Conservation (phyloP, 1,139 yeast species). For the Saccharomyces hybrid region DNA sequence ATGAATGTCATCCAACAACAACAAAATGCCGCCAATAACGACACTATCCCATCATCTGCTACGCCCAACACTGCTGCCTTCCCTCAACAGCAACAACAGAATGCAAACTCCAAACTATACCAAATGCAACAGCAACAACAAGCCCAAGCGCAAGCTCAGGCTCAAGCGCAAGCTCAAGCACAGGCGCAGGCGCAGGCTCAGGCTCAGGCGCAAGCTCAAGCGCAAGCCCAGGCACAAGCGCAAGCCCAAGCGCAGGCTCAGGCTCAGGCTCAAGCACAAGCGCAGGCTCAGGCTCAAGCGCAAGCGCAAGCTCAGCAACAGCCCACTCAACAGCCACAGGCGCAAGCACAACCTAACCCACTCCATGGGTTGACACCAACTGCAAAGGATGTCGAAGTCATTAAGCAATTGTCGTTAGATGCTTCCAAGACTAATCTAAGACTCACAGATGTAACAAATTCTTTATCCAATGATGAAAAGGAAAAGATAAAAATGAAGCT, state of each 20-base stretch:
- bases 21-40: background rate
- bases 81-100: background rate
- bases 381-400: constrained; percentile 39
- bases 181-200: constrained; percentile 5
- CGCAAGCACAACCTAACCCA: constrained; percentile 16
- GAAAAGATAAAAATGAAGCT: constrained; percentile 48
- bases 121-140: constrained; percentile 8
- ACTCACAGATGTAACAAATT: constrained; percentile 52
- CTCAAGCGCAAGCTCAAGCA: background rate
- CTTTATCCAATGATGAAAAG: constrained; percentile 54
- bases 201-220: background rate
- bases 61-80: constrained; percentile 1
- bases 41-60: background rate
- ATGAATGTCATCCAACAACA: background rate
- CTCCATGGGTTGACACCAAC: constrained; percentile 22
- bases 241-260: constrained; percentile 3
- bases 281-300: constrained; percentile 6
- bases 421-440: constrained; percentile 55
- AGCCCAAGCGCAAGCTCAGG: constrained; percentile 1
- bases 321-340: constrained; percentile 10
- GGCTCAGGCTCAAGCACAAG: constrained; percentile 3
- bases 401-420: constrained; percentile 55
- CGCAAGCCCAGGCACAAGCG: background rate
- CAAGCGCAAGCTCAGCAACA: constrained; percentile 8
- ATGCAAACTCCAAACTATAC: background rate